Percentiles rank a stretch among this genome's conserved stretches.
These are phyloP conservation scores for Escovopsis weberi DNA, from an alignment of 2,329 filamentous ascomycete species.

Conservation along the genomic window DNA sequence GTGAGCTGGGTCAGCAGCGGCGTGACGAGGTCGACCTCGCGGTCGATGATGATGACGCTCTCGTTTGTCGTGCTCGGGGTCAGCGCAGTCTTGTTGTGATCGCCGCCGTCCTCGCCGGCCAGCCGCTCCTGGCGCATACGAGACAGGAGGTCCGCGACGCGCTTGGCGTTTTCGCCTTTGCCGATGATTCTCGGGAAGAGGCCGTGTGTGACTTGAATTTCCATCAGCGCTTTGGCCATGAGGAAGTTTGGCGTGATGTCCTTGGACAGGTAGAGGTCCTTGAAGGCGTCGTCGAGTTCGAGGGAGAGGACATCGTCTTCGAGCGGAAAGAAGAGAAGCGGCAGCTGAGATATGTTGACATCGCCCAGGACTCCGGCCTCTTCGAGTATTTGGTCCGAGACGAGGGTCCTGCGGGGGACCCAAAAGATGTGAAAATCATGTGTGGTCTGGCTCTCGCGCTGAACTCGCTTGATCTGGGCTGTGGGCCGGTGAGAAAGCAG, in stretches of 20 bases:
- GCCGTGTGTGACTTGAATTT: constrained; percentile 79
- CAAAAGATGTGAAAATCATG: constrained; percentile 97
- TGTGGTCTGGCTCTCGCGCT: constrained; percentile 72
- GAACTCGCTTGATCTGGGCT: constrained; percentile 87
- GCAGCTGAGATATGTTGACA: constrained; percentile 74
- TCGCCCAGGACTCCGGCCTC: constrained; percentile 88
- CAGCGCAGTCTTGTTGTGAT: constrained; percentile 48
- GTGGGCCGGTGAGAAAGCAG: constrained; percentile 20
- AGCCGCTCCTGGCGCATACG: constrained; percentile 85
- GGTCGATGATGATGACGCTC: constrained; percentile 86
- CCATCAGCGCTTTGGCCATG: constrained; percentile 84
- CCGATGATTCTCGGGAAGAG: constrained; percentile 90
- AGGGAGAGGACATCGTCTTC: constrained; percentile 85
- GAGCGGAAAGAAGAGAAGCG: constrained; percentile 78
- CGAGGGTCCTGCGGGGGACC: constrained; percentile 80
- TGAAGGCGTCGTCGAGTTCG: constrained; percentile 76
- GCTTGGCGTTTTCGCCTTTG: constrained; percentile 88
- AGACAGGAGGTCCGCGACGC: constrained; percentile 70
- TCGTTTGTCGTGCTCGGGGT: constrained; percentile 80
- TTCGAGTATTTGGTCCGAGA: constrained; percentile 84
- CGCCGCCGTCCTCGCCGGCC: constrained; percentile 60
- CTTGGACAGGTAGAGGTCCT: constrained; percentile 76
- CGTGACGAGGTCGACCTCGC: constrained; percentile 87
- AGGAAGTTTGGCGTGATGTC: constrained; percentile 85
- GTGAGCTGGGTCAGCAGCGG: constrained; percentile 87